Evolutionary conservation across 345 rosid species (phyloP).

Genomic region (Anastatica hierochuntica): DNA sequence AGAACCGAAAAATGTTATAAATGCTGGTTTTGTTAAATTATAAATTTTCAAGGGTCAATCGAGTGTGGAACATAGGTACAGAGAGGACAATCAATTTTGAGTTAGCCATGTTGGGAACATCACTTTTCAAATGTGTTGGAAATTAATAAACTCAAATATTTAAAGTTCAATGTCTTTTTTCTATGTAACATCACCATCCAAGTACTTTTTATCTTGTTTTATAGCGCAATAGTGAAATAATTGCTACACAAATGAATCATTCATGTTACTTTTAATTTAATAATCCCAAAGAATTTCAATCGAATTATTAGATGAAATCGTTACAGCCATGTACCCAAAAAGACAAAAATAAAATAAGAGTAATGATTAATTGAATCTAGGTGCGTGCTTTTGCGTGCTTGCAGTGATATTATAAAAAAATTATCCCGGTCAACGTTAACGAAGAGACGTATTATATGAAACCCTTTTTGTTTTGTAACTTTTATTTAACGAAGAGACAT

Average conservation of each 20-base stretch:
- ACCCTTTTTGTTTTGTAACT: too few species aligned
- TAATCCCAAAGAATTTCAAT: neutral
- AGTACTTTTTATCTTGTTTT: neutral
- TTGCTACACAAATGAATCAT: neutral
- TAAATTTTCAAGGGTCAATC: too few species aligned
- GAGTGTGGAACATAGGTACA: too few species aligned
- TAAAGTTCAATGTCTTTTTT: neutral
- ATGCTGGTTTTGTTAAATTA: too few species aligned
- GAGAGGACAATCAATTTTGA: conserved; percentile 16
- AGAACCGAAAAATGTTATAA: too few species aligned
- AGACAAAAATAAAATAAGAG: neutral
- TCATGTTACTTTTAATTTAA: neutral
- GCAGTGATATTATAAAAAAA: neutral
- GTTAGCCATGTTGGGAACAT: conserved; percentile 25
- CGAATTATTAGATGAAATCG: neutral
- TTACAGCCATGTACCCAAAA: neutral
- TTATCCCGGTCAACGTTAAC: conserved; percentile 1
- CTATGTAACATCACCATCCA: conserved; percentile 11
- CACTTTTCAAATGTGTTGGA: conserved; percentile 2
- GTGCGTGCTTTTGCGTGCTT: conserved; percentile 12
- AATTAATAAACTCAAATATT: neutral
- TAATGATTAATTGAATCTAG: neutral
- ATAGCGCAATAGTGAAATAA: neutral
- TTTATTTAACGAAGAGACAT: too few species aligned
- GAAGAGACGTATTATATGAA: neutral